These are phyloP conservation scores for Fusarium sublunatum DNA, from an alignment of 2,329 filamentous ascomycete species.

Conservation along the genomic window DNA sequence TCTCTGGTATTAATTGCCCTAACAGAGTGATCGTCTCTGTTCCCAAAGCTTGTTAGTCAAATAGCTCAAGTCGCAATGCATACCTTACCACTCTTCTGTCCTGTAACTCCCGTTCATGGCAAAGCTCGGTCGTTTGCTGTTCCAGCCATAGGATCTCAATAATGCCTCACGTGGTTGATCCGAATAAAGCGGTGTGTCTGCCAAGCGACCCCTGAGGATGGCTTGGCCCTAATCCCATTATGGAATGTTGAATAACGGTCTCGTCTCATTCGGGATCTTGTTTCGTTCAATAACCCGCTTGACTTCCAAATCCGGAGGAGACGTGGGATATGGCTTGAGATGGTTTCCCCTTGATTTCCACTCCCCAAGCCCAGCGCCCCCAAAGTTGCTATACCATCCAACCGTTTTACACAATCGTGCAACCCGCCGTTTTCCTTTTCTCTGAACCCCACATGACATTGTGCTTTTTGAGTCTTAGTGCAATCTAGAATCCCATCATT, in stretches of 20 bases:
- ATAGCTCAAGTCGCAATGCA: no score
- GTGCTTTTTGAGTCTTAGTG: not conserved
- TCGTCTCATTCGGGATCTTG: not conserved
- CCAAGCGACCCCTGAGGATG: not conserved
- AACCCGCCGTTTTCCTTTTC: not conserved
- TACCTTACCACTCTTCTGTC: no score
- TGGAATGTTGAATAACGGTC: not conserved
- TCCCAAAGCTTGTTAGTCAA: no score
- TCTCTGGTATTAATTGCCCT: no score
- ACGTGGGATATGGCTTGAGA: slow-evolving; percentile 25
- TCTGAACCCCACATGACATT: not conserved
- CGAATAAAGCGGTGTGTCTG: not conserved
- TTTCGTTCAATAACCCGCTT: not conserved
- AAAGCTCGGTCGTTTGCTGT: not conserved
- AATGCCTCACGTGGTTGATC: not conserved
- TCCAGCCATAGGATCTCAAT: not conserved
- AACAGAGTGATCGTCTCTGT: no score
- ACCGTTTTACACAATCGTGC: not conserved
- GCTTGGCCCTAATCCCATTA: not conserved
- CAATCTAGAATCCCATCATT: slow-evolving; percentile 17
- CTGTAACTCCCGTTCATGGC: not conserved
- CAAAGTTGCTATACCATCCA: not conserved
- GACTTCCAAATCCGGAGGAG: not conserved
- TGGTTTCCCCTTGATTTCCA: slow-evolving; percentile 9
- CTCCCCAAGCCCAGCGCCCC: not conserved